Conservation (phyloP, 2,329 filamentous ascomycete species). For the Pyricularia sp. region DNA sequence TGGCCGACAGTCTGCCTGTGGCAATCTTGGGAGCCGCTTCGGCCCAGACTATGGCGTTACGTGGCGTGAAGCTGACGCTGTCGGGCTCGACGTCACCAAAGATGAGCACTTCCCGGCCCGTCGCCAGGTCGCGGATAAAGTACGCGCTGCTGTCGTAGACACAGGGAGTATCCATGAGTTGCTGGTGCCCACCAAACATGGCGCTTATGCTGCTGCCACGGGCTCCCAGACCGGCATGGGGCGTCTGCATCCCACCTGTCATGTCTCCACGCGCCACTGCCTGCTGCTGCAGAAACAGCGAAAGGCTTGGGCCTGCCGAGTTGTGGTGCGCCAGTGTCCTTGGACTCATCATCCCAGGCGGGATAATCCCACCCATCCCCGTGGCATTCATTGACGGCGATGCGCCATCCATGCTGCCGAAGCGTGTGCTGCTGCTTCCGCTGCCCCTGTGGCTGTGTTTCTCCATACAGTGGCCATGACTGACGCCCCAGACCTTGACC, state of each 20-base stretch:
- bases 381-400: constrained; percentile 6
- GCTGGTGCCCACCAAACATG: constrained; percentile 8
- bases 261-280: not conserved
- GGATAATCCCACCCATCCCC: not conserved
- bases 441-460: constrained; percentile 57
- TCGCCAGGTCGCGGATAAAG: constrained; percentile 72
- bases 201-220: not conserved
- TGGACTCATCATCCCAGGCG: constrained; percentile 15
- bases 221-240: not conserved
- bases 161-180: constrained; percentile 41
- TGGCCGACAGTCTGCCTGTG: constrained; percentile 59
- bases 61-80: constrained; percentile 68
- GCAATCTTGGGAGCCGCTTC: constrained; percentile 82
- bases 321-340: constrained; percentile 16
- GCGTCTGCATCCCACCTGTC: not conserved
- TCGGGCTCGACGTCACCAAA: constrained; percentile 97
- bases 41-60: constrained; percentile 76
- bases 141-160: constrained; percentile 87
- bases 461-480: constrained; percentile 83
- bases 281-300: constrained; percentile 13
- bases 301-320: constrained; percentile 12
- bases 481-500: constrained; percentile 81
- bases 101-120: constrained; percentile 72
- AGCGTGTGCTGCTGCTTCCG: constrained; percentile 39
- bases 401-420: constrained; percentile 36